Evolutionary conservation across 805 yeast species (phyloP).

Genomic region (Jamesozyma jinghongensis): DNA sequence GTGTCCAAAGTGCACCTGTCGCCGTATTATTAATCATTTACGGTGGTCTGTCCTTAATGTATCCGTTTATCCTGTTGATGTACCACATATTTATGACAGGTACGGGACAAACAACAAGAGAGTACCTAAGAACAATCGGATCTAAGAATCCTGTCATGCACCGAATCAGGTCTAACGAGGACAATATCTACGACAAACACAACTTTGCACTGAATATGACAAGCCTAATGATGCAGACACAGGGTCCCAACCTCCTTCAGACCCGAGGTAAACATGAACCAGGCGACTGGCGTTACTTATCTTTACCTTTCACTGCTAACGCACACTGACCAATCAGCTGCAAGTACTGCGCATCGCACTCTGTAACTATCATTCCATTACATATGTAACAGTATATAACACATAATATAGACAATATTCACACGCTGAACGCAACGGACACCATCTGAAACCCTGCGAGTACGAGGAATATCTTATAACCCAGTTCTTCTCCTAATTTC

Average conservation of each 20-base stretch:
- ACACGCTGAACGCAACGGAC: no score
- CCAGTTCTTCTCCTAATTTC: no score
- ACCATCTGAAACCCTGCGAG: no score
- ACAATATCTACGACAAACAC: constrained; percentile 33
- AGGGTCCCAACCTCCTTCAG: constrained; percentile 32
- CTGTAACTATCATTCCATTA: no score
- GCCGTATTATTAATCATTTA: constrained; percentile 47
- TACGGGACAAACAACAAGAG: constrained; percentile 63
- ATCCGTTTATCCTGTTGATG: constrained; percentile 45
- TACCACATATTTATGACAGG: constrained; percentile 49
- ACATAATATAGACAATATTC: no score
- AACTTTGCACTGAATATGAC: constrained; percentile 27
- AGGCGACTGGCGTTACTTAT: constrained; percentile 33
- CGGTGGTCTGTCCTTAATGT: constrained; percentile 37
- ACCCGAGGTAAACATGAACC: constrained; percentile 23
- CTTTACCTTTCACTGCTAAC: no score
- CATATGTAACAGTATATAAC: no score
- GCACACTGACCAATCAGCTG: no score
- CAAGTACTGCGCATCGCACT: no score
- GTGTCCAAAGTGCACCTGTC: constrained; percentile 27
- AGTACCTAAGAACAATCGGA: constrained; percentile 45
- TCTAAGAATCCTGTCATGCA: constrained; percentile 28
- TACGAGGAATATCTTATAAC: no score
- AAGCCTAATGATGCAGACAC: constrained; percentile 29
- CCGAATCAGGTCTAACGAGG: constrained; percentile 14